These are phyloP conservation scores for Coelastrella sp. DNA, from an alignment of 139 green algal species.

Conservation along the genomic window DNA sequence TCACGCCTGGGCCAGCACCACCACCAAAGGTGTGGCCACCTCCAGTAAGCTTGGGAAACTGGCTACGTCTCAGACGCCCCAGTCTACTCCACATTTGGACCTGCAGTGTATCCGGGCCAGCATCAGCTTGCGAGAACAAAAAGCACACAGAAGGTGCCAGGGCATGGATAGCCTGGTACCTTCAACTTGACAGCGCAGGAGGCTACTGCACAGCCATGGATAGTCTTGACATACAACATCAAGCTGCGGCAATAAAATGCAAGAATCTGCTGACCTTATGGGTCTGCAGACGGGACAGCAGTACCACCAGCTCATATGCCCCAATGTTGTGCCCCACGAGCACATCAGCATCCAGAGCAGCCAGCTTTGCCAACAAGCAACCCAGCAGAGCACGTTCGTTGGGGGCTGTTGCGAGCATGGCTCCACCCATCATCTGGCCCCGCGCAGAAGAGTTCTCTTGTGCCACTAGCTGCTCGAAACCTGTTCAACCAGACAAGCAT, in stretches of 20 bases:
- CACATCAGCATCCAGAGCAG: slow-evolving; percentile 91
- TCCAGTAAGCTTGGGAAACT: slow-evolving; percentile 87
- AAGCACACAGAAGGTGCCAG: too few species aligned
- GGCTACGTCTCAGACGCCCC: slow-evolving; percentile 90
- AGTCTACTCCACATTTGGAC: slow-evolving; percentile 95
- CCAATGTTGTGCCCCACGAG: slow-evolving; percentile 97
- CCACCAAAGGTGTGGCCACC: slow-evolving; percentile 87
- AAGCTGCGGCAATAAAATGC: too few species aligned
- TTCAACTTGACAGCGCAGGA: background rate
- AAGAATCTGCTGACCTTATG: slow-evolving; percentile 85
- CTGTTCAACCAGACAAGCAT: slow-evolving; percentile 51
- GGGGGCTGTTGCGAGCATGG: slow-evolving; percentile 73
- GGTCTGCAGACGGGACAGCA: slow-evolving; percentile 93
- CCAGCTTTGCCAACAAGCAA: slow-evolving; percentile 86
- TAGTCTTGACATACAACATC: background rate
- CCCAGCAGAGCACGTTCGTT: slow-evolving; percentile 92
- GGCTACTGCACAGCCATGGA: background rate
- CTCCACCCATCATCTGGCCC: slow-evolving; percentile 75
- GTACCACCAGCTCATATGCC: slow-evolving; percentile 91
- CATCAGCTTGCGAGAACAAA: too few species aligned
- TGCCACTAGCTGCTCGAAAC: slow-evolving; percentile 84
- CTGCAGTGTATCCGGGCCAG: slow-evolving; percentile 52
- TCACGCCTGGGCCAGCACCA: slow-evolving; percentile 82
- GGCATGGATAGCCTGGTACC: background rate
- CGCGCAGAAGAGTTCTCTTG: slow-evolving; percentile 71